Evolutionary conservation across 2,329 filamentous ascomycete species (phyloP).

Genomic region (Beauveria asiatica): DNA sequence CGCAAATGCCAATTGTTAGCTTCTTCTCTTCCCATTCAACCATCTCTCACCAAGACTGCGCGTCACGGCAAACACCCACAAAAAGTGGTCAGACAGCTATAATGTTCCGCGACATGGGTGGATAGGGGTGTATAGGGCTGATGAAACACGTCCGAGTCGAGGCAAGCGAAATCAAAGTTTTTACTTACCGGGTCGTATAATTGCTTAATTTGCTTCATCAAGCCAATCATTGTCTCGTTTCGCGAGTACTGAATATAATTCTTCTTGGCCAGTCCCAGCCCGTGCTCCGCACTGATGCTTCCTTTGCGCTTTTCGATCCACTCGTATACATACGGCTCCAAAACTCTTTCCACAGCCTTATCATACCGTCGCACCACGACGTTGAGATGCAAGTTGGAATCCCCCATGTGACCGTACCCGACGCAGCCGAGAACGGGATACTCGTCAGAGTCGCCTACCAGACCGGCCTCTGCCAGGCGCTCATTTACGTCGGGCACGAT

Average conservation of each 20-base stretch:
- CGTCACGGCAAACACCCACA: neutral
- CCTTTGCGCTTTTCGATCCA: constrained; percentile 85
- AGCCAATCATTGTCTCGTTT: constrained; percentile 71
- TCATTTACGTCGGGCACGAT: constrained; percentile 79
- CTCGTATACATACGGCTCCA: constrained; percentile 96
- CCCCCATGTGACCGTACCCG: constrained; percentile 97
- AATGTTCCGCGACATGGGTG: neutral
- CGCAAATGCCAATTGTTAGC: constrained; percentile 11
- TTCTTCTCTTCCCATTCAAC: neutral
- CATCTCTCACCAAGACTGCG: too few species aligned
- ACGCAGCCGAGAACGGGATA: constrained; percentile 82
- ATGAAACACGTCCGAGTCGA: neutral
- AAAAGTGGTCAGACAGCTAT: neutral
- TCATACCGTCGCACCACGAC: constrained; percentile 76
- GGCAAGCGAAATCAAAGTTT: neutral
- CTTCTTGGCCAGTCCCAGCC: constrained; percentile 90
- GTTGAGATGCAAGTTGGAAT: constrained; percentile 92
- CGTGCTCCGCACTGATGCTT: constrained; percentile 95
- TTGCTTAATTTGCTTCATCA: constrained; percentile 95
- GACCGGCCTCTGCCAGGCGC: constrained; percentile 62
- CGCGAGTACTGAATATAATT: constrained; percentile 90
- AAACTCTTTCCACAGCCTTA: constrained; percentile 72
- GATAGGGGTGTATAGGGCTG: neutral
- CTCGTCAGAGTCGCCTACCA: constrained; percentile 67
- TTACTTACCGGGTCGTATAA: constrained; percentile 83